Conservation (phyloP, 2,329 filamentous ascomycete genomes). For the Rutstroemia sp. region DNA sequence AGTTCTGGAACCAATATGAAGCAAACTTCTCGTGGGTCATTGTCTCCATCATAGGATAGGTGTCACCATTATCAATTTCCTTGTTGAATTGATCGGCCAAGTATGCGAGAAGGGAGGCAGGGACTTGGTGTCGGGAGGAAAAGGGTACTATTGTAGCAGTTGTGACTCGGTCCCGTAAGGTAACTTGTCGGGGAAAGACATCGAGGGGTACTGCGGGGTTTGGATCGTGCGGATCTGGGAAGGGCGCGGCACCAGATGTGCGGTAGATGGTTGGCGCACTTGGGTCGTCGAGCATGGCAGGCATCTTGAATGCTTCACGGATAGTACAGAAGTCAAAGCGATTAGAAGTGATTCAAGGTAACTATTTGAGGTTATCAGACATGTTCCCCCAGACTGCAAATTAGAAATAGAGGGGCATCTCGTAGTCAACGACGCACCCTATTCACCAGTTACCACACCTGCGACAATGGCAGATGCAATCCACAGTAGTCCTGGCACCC, state of each 20-base stretch:
- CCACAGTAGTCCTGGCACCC: neutral
- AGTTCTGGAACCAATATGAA: constrained; percentile 67
- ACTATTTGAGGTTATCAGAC: constrained; percentile 1
- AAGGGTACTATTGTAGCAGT: constrained; percentile 63
- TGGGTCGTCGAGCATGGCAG: constrained; percentile 55
- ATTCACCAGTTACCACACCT: neutral
- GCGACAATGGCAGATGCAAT: neutral
- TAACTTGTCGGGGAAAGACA: constrained; percentile 55
- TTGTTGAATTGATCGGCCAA: constrained; percentile 60
- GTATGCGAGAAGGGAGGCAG: constrained; percentile 53
- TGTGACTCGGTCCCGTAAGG: constrained; percentile 58
- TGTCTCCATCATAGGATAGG: constrained; percentile 61
- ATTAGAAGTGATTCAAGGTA: neutral
- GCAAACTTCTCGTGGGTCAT: constrained; percentile 56
- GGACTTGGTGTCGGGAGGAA: constrained; percentile 52
- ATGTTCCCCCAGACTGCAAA: neutral
- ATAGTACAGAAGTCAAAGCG: constrained; percentile 1
- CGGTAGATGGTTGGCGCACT: constrained; percentile 47
- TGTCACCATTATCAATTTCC: constrained; percentile 67
- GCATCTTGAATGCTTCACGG: constrained; percentile 36
- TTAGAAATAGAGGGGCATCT: neutral
- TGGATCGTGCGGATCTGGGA: constrained; percentile 41
- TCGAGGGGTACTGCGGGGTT: constrained; percentile 36
- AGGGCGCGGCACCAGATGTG: constrained; percentile 44
- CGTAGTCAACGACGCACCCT: neutral